Conservation (phyloP, 257 asterid species). For the Orobanche coerulescens region DNA sequence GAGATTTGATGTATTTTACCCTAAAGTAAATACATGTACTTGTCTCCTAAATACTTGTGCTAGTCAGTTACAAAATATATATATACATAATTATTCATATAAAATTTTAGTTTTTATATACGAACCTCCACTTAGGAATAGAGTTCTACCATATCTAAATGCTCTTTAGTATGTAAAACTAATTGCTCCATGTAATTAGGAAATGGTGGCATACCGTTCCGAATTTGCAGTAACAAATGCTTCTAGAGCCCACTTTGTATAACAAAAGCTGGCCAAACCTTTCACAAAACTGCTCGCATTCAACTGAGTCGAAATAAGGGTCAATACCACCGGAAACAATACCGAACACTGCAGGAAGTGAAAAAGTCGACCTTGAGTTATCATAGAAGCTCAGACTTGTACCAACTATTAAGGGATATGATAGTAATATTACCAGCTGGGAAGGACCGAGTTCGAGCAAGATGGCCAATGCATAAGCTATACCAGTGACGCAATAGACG, state of each 20-base stretch:
- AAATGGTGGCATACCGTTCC: constrained; percentile 41
- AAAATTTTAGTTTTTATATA: too few species aligned
- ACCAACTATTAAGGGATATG: background rate
- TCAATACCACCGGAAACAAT: constrained; percentile 82
- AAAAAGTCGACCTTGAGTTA: constrained; percentile 1
- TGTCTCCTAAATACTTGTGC: too few species aligned
- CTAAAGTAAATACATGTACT: too few species aligned
- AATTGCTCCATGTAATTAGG: too few species aligned
- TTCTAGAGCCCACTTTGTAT: constrained; percentile 92
- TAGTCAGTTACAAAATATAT: too few species aligned
- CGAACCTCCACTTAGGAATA: too few species aligned
- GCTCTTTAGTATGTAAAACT: too few species aligned
- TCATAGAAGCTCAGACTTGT: background rate
- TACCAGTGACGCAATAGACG: constrained; percentile 86
- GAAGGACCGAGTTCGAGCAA: constrained; percentile 92
- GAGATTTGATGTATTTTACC: too few species aligned
- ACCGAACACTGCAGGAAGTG: constrained; percentile 56
- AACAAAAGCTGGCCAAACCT: constrained; percentile 47
- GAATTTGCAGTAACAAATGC: constrained; percentile 84
- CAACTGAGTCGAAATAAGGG: constrained; percentile 67
- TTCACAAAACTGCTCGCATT: constrained; percentile 37
- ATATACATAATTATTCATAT: too few species aligned
- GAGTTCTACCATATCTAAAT: too few species aligned
- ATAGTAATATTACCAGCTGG: constrained; percentile 53
- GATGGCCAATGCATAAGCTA: constrained; percentile 76